Evolutionary conservation across 768 basidiomycete genomes (phyloP), one percentile per base, ranked within the genome.

Genomic region (Floccularia luteovirens): DNA sequence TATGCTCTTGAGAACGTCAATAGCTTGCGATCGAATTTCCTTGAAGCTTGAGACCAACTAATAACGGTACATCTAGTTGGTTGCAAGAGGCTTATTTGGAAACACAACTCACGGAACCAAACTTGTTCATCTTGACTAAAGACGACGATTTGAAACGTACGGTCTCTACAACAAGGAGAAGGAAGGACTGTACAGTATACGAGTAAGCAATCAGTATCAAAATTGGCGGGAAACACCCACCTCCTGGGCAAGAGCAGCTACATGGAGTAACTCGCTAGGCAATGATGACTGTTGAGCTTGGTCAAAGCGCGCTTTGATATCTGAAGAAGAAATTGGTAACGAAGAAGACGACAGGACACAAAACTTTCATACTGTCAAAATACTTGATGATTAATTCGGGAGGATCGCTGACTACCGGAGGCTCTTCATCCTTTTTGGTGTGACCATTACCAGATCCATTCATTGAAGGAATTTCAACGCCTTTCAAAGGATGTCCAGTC

Each of bases 221-320:
- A 8, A 11, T 8, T 8, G 17, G 8, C 8, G 8, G 30, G 21
- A 35, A 19, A 33, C 39, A 20, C 45, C 40, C 43, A 77, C 88
- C 67, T 92, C 90, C 58, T 90, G 88, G 0, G 74, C 71, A 36
- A 92, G 60, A 10, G 76, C 75, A 2, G 79, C 82, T 3, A 85
- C 61, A 47, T 92, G 89, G 14, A 91, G 67, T n/a, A 76, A 47
- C 48, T 82, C 75, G 36, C 68, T 62, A 4, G 72, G 68, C 4
- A 75, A 66, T 16, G 60, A 53, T 10, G 61, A 58, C 6, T 64
- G 59, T 7, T 71, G 50, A 2, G 66, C 58, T 16, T 59, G 63
- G 17, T 61, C 59, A 46, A 89, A 76, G 16, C 75, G 74, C 35
- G 52, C 51, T 42, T 68, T 67, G 56, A 85, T 69, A 40, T 67